phyloP scores from a whole-genome alignment of 1,139 yeast species.

The Dujonia santamariae region DNA sequence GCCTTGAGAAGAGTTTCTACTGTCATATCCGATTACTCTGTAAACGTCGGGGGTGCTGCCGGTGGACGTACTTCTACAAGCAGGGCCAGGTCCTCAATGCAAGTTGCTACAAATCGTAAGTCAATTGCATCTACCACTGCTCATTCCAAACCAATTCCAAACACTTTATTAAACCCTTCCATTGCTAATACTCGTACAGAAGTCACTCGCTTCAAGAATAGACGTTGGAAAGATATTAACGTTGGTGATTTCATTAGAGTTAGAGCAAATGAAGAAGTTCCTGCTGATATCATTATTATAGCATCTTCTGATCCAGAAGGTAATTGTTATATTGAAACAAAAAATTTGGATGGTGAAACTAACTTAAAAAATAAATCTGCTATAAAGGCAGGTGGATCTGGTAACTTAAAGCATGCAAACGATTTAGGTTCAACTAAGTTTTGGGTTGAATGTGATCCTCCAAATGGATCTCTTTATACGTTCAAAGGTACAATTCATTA shows the following conservation, averaged over 20 bases:
- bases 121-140: constrained; percentile 4
- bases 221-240: constrained; percentile 81
- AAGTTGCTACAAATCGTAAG: constrained; percentile 2
- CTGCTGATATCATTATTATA: constrained; percentile 81
- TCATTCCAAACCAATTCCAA: constrained; percentile 14
- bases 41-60: constrained; percentile 11
- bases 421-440: constrained; percentile 76
- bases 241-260: constrained; percentile 90
- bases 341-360: constrained; percentile 95
- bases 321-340: constrained; percentile 89
- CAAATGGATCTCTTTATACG: constrained; percentile 78
- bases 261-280: constrained; percentile 85
- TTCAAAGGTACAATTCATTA: constrained; percentile 83
- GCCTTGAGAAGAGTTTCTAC: constrained; percentile 40
- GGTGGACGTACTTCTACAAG: constrained; percentile 9
- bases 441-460: constrained; percentile 89
- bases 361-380: constrained; percentile 82
- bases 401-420: constrained; percentile 55
- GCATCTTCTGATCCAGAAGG: constrained; percentile 88
- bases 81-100: constrained; percentile 13
- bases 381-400: constrained; percentile 60
- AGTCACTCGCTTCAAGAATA: constrained; percentile 53
- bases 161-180: constrained; percentile 34
- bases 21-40: constrained; percentile 33
- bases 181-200: constrained; percentile 10